Base-by-base conservation (phyloP, 2,329 filamentous ascomycete genomes). In the Dactylellina drechsleri region DNA sequence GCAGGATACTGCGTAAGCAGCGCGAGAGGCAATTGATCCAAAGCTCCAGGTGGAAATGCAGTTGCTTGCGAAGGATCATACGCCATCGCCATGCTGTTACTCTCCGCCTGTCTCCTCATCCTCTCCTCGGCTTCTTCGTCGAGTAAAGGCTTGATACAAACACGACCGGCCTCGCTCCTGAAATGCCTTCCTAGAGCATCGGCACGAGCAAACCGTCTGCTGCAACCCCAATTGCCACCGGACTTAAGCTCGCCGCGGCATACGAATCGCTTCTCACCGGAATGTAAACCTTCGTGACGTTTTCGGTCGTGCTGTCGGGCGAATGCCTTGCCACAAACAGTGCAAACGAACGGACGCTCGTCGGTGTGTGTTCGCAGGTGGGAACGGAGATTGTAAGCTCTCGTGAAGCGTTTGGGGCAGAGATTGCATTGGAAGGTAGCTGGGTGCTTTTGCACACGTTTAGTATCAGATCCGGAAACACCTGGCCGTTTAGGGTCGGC, bases 211-310 rank as follows among this genome's bases (percentile, higher is more conserved):
- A 99, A 99, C 8, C 93, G 88, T 76, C 95, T 88, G 2, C 92
- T 92, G 79, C 95, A 99, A 18, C 95, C 95, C 95, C 95, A 99
- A 77, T 91, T 88, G 4, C 90, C 90, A 54, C 90, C 89, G 1
- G 88, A 88, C 78, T 94, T 93, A 58, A 99, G 88, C 71, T 93
- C 91, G 62, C 95, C 95, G 78, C 92, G 93, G 83, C 95, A 99
- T 6, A 98, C 92, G 81, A 98, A 99, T 81, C 97, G 98, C 87
- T 98, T 99, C 84, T 99, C 95, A 49, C 95, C 95, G 0, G 92
- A 96, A 80, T 99, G 95, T 49, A 99, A 84, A 45, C 94, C 93
- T 83, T 99, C 95, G 82, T 99, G 95, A 45, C 95, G 90, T 83
- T 99, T 99, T 53, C 95, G 90, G 81, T 99, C 95, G 81, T 99